Base-by-base conservation (phyloP, 176 grass and related monocot genomes). In the Phoenix roebelenii region DNA sequence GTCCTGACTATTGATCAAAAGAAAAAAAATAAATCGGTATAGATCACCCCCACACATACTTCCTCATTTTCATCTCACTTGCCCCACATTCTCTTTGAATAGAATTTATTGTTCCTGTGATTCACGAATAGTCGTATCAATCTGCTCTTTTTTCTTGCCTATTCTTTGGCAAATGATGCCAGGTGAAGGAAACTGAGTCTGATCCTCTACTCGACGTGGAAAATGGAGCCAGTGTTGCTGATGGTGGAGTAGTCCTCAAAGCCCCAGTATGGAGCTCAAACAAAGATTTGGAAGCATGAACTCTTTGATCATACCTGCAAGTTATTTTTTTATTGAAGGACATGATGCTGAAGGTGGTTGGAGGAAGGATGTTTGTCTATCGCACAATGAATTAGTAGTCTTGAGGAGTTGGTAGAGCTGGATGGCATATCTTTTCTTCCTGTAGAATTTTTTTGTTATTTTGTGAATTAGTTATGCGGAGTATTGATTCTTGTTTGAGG, bases 251-350 rank as follows among this genome's bases (percentile, higher is more conserved):
- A 3, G 58, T 23, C 4, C 7, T 15, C 5, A 18, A 60, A 39
- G 25, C 15, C 26, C 58, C 26, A 32, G 7, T n/a, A 29, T 60
- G 58, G 58, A 35, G 58, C 58, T 19, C 58, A 32, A 60, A 60
- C 5, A 60, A 60, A 39, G 58, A 60, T 60, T 35, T 60, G 17
- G 25, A 60, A 60, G 58, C 58, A 60, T 60, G 58, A 60, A 5
- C 15, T 39, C 30, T 44, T 44, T 44, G 35, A 44, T 44, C 35
- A 44, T 44, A 1, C 35, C 35, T 12, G 58, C 16, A 26, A 16
- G 30, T 39, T 60, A 32, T 7, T 35, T 30, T 60, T 60, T 32
- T n/a, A 22, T 55, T 5, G 54, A 23, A 55, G 18, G 58, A 7
- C 15, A 7, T 12, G 16, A 60, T 26, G 25, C 29, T 60, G 15